Evolutionary conservation across 192 early-diverging fungal genomes (phyloP).

Genomic region (Backusella tarrabulga): DNA sequence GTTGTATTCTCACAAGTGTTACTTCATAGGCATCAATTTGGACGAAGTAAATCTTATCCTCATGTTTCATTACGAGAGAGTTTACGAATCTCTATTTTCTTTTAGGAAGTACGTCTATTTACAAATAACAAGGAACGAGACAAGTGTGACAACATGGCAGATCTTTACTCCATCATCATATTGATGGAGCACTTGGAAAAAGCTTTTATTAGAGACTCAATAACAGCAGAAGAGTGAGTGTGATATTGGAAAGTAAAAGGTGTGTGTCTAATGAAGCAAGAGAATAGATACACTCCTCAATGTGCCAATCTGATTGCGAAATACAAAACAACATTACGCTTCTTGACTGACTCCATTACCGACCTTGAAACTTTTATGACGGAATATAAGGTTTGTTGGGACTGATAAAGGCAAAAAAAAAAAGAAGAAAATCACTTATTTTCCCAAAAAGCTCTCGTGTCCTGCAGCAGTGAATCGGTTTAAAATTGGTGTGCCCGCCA

Average conservation of each 20-base stretch:
- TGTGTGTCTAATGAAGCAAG: neutral
- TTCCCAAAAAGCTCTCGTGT: slow-evolving; percentile 63
- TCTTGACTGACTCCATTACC: slow-evolving; percentile 55
- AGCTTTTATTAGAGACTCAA: slow-evolving; percentile 87
- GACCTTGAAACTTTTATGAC: slow-evolving; percentile 78
- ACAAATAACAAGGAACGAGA: slow-evolving; percentile 84
- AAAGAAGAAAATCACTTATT: neutral
- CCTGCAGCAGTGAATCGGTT: slow-evolving; percentile 85
- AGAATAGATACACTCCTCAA: slow-evolving; percentile 77
- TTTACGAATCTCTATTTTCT: neutral
- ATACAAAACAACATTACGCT: slow-evolving; percentile 80
- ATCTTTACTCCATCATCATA: slow-evolving; percentile 90
- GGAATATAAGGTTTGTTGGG: slow-evolving; percentile 64
- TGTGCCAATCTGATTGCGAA: slow-evolving; percentile 91
- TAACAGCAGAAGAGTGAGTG: slow-evolving; percentile 73
- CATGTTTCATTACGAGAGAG: neutral
- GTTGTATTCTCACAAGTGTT: neutral
- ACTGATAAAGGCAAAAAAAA: neutral
- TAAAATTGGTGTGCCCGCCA: slow-evolving; percentile 95
- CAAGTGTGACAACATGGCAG: slow-evolving; percentile 88
- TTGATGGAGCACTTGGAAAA: slow-evolving; percentile 90
- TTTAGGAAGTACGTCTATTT: slow-evolving; percentile 76
- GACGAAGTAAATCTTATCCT: slow-evolving; percentile 8
- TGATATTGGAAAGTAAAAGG: neutral
- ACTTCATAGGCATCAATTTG: slow-evolving; percentile 19